Evolutionary conservation across 1,139 yeast genomes (phyloP).

Genomic region (Candida glucosophila): DNA sequence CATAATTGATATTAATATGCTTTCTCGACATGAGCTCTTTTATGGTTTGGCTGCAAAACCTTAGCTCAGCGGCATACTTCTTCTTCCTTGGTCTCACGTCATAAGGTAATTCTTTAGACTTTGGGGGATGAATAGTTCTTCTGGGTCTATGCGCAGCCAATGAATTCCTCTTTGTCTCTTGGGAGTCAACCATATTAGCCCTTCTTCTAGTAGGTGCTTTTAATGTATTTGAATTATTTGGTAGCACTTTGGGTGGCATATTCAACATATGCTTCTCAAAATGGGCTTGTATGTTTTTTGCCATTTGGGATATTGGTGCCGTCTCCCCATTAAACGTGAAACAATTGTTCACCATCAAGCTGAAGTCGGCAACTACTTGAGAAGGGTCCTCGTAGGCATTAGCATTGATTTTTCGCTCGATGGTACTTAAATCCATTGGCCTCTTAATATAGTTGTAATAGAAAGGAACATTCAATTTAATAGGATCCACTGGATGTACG

Average conservation of each 20-base stretch:
- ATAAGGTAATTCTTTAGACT: conserved; percentile 86
- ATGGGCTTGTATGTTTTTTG: conserved; percentile 77
- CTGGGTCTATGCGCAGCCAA: conserved; percentile 66
- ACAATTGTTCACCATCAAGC: conserved; percentile 79
- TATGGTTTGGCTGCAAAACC: conserved; percentile 75
- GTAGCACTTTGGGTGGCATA: conserved; percentile 74
- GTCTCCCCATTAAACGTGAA: conserved; percentile 76
- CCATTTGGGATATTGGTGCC: conserved; percentile 85
- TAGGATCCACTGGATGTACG: conserved; percentile 79
- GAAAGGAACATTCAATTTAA: conserved; percentile 82
- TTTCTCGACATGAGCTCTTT: conserved; percentile 80
- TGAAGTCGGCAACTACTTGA: conserved; percentile 71
- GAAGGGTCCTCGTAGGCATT: conserved; percentile 66
- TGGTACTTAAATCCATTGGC: conserved; percentile 93
- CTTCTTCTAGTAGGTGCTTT: conserved; percentile 38
- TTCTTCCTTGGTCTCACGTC: conserved; percentile 87
- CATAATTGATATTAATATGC: conserved; percentile 77
- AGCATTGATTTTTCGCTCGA: conserved; percentile 66
- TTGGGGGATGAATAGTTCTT: conserved; percentile 94
- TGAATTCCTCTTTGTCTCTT: conserved; percentile 28
- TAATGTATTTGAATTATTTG: conserved; percentile 41
- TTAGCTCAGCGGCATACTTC: conserved; percentile 82
- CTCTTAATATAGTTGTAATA: conserved; percentile 74
- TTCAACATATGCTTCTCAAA: conserved; percentile 90
- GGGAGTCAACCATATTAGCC: conserved; percentile 47